A percentile compares a stretch with the other conserved stretches of the same genome.
phyloP scores from a whole-genome alignment of 2,329 filamentous ascomycete genomes.

The Fusarium irregulare region DNA sequence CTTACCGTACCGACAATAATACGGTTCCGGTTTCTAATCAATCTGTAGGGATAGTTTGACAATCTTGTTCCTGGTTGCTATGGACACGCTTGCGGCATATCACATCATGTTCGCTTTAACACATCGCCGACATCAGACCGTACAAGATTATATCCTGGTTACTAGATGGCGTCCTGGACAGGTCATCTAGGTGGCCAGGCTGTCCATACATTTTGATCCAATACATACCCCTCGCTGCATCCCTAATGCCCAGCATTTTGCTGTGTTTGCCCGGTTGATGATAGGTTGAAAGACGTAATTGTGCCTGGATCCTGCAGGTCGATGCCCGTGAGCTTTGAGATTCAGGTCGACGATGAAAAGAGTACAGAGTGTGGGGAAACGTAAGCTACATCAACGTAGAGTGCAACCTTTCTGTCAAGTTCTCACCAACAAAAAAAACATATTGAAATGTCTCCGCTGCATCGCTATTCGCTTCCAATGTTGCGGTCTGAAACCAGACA shows the following conservation, averaged over 20 bases:
- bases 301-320: conserved; percentile 44
- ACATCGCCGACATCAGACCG: not conserved
- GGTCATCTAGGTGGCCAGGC: conserved; percentile 36
- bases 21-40: conserved; percentile 18
- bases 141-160: not conserved
- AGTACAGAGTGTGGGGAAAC: conserved; percentile 36
- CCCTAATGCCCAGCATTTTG: conserved; percentile 11
- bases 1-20: conserved; percentile 3
- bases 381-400: conserved; percentile 33
- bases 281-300: conserved; percentile 32
- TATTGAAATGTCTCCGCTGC: conserved; percentile 31
- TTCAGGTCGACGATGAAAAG: conserved; percentile 39
- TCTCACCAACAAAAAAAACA: conserved; percentile 2
- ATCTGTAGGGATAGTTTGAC: not conserved
- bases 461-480: conserved; percentile 29
- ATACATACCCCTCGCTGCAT: conserved; percentile 40
- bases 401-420: conserved; percentile 35
- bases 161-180: conserved; percentile 1
- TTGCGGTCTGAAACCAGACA: conserved; percentile 14
- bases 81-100: conserved; percentile 10
- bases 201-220: conserved; percentile 34
- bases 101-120: not conserved
- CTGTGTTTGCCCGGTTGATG: conserved; percentile 14
- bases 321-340: conserved; percentile 30
- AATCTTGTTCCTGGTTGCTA: conserved; percentile 20